phyloP scores from a whole-genome alignment of 2,329 filamentous ascomycete genomes.

The Sporothrix dimorphospora region DNA sequence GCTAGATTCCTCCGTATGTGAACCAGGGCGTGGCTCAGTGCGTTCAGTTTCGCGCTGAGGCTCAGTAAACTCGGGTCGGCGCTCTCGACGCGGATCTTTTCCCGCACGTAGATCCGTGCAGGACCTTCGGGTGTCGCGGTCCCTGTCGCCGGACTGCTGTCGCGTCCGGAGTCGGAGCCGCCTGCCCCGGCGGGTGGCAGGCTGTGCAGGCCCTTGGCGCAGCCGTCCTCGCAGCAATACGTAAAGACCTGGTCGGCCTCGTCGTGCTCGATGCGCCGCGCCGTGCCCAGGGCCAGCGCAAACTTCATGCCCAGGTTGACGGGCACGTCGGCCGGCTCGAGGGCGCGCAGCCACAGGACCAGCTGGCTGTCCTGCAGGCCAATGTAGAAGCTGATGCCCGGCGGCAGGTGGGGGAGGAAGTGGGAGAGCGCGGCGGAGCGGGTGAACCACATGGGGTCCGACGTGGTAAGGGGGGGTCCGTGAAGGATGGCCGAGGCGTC shows the following conservation, averaged over 20 bases:
- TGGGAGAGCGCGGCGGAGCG: slow-evolving; percentile 49
- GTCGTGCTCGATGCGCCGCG: slow-evolving; percentile 70
- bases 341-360: slow-evolving; percentile 68
- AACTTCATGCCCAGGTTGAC: slow-evolving; percentile 67
- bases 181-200: slow-evolving; percentile 5
- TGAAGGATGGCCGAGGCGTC: slow-evolving; percentile 58
- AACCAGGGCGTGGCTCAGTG: slow-evolving; percentile 72
- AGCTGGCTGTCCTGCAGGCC: slow-evolving; percentile 71
- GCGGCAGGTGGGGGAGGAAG: slow-evolving; percentile 55
- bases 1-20: slow-evolving; percentile 72
- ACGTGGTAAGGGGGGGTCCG: slow-evolving; percentile 51
- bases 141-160: background rate
- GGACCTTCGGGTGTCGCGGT: slow-evolving; percentile 44
- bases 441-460: slow-evolving; percentile 50
- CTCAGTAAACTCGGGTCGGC: slow-evolving; percentile 86
- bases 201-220: slow-evolving; percentile 27
- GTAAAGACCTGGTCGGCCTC: slow-evolving; percentile 78
- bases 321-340: slow-evolving; percentile 68
- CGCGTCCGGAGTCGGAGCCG: background rate
- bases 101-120: slow-evolving; percentile 79
- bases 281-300: slow-evolving; percentile 68
- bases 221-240: slow-evolving; percentile 49
- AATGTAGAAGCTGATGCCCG: slow-evolving; percentile 74
- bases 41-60: slow-evolving; percentile 79
- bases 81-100: slow-evolving; percentile 87